Evolutionary conservation across 768 basidiomycete species (phyloP).

Genomic region (Russula griseocarnosa): DNA sequence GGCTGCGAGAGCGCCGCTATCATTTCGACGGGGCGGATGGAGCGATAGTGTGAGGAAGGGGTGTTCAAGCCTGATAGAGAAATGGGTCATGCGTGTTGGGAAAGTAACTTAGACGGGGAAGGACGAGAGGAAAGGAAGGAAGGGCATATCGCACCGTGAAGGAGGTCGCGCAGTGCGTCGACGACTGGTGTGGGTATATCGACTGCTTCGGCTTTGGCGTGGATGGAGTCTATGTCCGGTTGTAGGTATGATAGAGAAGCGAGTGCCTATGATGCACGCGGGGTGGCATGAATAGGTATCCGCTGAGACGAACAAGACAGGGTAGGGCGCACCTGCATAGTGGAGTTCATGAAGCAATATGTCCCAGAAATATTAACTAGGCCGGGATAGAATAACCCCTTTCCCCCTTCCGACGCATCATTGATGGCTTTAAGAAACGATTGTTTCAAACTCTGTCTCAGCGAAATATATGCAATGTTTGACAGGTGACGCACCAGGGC

Average conservation of each 20-base stretch:
- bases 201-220: slow-evolving; percentile 67
- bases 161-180: slow-evolving; percentile 69
- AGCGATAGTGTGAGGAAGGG: slow-evolving; percentile 50
- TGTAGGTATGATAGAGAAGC: slow-evolving; percentile 82
- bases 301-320: neutral
- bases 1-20: slow-evolving; percentile 63
- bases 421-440: neutral
- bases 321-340: slow-evolving; percentile 60
- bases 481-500: slow-evolving; percentile 32
- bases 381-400: slow-evolving; percentile 69
- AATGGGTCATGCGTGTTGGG: neutral
- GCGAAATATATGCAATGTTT: neutral
- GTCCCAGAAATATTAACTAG: slow-evolving; percentile 95
- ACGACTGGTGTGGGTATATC: slow-evolving; percentile 86
- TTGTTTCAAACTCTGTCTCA: slow-evolving; percentile 2
- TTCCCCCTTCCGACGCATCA: slow-evolving; percentile 12
- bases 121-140: neutral
- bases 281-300: slow-evolving; percentile 22
- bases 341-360: slow-evolving; percentile 97
- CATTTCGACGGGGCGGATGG: slow-evolving; percentile 69
- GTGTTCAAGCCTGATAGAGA: slow-evolving; percentile 54
- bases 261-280: slow-evolving; percentile 58
- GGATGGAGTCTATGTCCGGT: slow-evolving; percentile 71
- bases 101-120: slow-evolving; percentile 26
- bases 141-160: slow-evolving; percentile 48